These are phyloP conservation scores for Radiomyces spectabilis DNA, from an alignment of 192 early-diverging fungal genomes.

Conservation along the genomic window DNA sequence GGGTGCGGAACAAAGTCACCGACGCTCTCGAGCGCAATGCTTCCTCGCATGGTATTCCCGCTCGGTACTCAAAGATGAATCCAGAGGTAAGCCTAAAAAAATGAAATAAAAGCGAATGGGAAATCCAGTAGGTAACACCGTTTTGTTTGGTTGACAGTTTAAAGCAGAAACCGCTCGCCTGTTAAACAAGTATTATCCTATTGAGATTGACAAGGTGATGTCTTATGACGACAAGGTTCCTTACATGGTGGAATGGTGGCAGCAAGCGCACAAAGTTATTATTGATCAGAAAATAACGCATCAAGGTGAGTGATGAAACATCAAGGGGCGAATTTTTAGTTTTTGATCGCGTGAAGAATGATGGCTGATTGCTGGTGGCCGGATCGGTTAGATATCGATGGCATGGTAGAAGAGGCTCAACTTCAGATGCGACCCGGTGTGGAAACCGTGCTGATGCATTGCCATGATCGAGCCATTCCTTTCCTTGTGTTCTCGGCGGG, in stretches of 20 bases:
- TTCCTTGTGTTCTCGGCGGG: conserved; percentile 71
- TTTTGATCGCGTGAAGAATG: neutral
- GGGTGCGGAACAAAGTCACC: conserved; percentile 22
- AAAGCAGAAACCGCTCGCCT: conserved; percentile 34
- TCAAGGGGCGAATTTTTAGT: neutral
- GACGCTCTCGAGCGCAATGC: conserved; percentile 30
- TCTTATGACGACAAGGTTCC: conserved; percentile 48
- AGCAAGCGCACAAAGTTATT: conserved; percentile 47
- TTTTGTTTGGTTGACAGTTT: conserved; percentile 27
- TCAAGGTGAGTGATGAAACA: conserved; percentile 11
- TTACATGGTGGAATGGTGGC: conserved; percentile 73
- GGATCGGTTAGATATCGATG: conserved; percentile 27
- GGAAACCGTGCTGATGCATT: conserved; percentile 29
- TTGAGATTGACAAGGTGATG: conserved; percentile 49
- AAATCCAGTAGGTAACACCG: neutral
- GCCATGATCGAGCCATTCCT: conserved; percentile 33
- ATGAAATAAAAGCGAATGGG: neutral
- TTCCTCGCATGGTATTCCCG: conserved; percentile 38
- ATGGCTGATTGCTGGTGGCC: neutral
- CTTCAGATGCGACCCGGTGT: conserved; percentile 43
- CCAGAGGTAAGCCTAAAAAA: conserved; percentile 24
- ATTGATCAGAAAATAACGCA: conserved; percentile 39
- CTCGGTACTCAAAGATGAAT: conserved; percentile 19
- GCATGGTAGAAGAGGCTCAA: conserved; percentile 41
- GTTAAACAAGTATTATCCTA: conserved; percentile 63